Percentiles rank a stretch among this genome's conserved stretches.
Conservation (phyloP, 805 yeast species). For the Ogataea zsoltii region DNA sequence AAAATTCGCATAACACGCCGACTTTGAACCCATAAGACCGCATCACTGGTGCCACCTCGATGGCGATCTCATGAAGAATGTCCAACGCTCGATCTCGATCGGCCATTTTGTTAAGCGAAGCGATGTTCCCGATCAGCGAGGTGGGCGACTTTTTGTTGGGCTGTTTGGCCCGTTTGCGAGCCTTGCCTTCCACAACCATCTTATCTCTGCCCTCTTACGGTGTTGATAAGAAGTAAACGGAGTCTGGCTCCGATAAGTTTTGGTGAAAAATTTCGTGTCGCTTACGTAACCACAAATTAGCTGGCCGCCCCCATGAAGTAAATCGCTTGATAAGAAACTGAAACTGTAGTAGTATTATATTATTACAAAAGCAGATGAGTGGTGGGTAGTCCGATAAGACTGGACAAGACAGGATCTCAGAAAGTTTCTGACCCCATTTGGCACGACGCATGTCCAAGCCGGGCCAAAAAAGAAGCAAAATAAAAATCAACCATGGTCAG, state of each 20-base stretch:
- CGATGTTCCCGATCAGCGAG: constrained; percentile 33
- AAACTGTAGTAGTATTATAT: not conserved
- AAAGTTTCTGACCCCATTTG: too few species aligned
- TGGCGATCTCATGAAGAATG: constrained; percentile 67
- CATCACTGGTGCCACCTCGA: constrained; percentile 76
- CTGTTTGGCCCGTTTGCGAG: constrained; percentile 9
- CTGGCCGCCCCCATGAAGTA: not conserved
- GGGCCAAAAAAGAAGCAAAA: too few species aligned
- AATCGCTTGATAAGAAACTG: constrained; percentile 2
- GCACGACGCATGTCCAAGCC: too few species aligned
- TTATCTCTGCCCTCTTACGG: not conserved
- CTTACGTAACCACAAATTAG: not conserved
- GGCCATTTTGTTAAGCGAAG: constrained; percentile 47
- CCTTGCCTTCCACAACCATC: constrained; percentile 31
- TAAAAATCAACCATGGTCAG: too few species aligned
- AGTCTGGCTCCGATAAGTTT: too few species aligned
- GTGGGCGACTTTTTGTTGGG: constrained; percentile 36
- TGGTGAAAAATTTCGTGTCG: not conserved
- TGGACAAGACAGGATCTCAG: too few species aligned
- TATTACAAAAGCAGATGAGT: too few species aligned
- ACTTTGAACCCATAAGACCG: constrained; percentile 65
- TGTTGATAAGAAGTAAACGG: too few species aligned
- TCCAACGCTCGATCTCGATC: constrained; percentile 52
- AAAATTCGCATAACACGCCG: constrained; percentile 73
- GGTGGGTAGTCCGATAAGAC: too few species aligned